Evolutionary conservation across 306 rosid genomes (phyloP).

Genomic region (Boehmeria nivea): DNA sequence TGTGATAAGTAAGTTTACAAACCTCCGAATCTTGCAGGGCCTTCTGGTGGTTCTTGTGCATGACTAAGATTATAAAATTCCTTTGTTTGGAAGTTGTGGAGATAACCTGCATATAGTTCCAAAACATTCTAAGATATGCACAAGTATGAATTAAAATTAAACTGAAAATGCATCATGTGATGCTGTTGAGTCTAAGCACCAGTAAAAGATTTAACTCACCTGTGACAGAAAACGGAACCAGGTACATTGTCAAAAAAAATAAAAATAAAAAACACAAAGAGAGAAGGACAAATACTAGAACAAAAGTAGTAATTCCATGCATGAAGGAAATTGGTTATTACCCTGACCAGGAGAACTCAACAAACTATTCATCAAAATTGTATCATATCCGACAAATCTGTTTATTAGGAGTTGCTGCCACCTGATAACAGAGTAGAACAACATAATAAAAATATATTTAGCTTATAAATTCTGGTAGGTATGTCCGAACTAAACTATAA

Average conservation of each 20-base stretch:
- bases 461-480: conserved; percentile 2
- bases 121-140: conserved; percentile 29
- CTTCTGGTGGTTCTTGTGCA: conserved; percentile 69
- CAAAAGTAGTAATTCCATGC: neutral
- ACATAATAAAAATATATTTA: conserved; percentile 7
- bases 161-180: neutral
- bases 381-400: conserved; percentile 97
- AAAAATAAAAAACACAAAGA: neutral
- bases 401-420: conserved; percentile 97
- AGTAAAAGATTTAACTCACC: too few relatives aligned
- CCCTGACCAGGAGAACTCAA: conserved; percentile 95
- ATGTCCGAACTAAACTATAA: too few relatives aligned
- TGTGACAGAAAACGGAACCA: too few relatives aligned
- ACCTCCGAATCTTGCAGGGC: conserved; percentile 97
- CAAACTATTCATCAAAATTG: conserved; percentile 93
- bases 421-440: conserved; percentile 43
- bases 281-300: neutral
- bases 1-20: conserved; percentile 31
- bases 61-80: conserved; percentile 92
- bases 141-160: conserved; percentile 10
- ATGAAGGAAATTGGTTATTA: conserved; percentile 20
- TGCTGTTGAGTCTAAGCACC: too few relatives aligned
- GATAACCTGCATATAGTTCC: conserved; percentile 64
- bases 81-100: conserved; percentile 76
- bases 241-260: neutral